Evolutionary conservation across 2,329 filamentous ascomycete species (phyloP), one percentile per base, ranked within the genome.

Genomic region (Xylariales sp.): DNA sequence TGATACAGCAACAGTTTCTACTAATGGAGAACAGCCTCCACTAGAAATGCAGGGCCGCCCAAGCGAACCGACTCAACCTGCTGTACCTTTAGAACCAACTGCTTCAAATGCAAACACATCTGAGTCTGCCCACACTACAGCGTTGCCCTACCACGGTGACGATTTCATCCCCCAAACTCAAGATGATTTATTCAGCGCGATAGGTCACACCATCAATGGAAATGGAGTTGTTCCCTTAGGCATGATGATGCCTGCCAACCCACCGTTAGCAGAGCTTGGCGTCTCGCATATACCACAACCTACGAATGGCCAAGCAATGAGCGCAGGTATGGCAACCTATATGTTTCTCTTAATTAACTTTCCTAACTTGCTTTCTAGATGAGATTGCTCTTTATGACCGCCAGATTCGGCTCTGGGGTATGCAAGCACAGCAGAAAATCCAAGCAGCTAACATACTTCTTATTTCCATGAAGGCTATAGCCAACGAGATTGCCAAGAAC

Each of bases 301-400:
- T 50, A 54, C 68, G 9, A 77, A 75, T 55, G 71, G 72, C 36
- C 74, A 71, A 59, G 55, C 64, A 14, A 79, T 80, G 68, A 81
- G 76, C 69, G 78, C 80, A 71, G 80, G 81, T 81, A 75, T 66
- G 69, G 39, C 32, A 43, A 41, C 32, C 12, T 46, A 65, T 50
- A 45, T 49, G 36, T 55, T 49, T 66, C 43, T 10, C 28, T 39
- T 41, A 41, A 34, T 64, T 43, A 30, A 28, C 28, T 39, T 39
- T 10, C n/a, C 64, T 75, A 73, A 75, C 52, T 16, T 18, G 34
- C 50, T 12, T 10, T 18, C 28, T 68, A 93, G 96, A 98, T 80
- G 96, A 99, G 78, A 97, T 98, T 76, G 96, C 95, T 14, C 89
- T 98, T 5, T 99, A 99, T 79, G 96, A 99, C 81, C 91, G 96